A percentile compares a stretch with the other conserved stretches of the same genome.
These are phyloP conservation scores for Cladophialophora immunda DNA, from an alignment of 2,329 filamentous ascomycete genomes.

Conservation along the genomic window DNA sequence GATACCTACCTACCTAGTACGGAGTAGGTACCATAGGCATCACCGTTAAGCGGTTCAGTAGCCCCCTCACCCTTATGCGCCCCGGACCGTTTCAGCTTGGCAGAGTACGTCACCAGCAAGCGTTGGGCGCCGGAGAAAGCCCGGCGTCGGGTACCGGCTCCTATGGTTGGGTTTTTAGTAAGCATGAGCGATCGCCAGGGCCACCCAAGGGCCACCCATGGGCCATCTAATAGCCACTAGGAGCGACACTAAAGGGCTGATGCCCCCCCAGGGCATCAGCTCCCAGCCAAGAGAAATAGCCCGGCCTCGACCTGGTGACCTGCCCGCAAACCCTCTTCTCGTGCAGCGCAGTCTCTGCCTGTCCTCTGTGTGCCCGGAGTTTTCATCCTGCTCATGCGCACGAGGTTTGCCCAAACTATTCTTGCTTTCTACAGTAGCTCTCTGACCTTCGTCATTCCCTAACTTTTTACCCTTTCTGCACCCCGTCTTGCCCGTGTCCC, in stretches of 20 bases:
- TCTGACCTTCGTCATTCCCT: conserved; percentile 14
- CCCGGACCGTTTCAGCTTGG: conserved; percentile 5
- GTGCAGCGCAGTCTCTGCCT: not conserved
- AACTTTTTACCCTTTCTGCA: not conserved
- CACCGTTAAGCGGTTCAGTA: not conserved
- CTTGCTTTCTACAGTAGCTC: not conserved
- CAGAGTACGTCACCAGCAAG: not conserved
- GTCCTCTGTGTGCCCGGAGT: not conserved
- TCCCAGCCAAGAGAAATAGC: not conserved
- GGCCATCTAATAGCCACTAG: not conserved
- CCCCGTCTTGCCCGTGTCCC: not conserved
- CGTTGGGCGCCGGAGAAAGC: not conserved
- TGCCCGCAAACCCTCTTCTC: not conserved
- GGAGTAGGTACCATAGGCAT: too few relatives aligned
- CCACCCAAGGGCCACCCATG: too few relatives aligned
- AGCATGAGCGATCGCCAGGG: not conserved
- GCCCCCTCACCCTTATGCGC: not conserved
- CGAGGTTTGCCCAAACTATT: not conserved
- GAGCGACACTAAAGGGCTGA: not conserved
- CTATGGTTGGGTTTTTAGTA: not conserved
- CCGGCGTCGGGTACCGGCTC: not conserved
- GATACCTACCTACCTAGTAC: too few relatives aligned
- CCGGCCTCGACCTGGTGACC: not conserved
- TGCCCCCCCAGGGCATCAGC: not conserved
- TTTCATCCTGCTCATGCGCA: not conserved